A percentile compares a stretch with the other conserved stretches of the same genome.
Evolutionary conservation across 805 yeast genomes (phyloP).

Genomic region (Yarrowia yakushimensis): DNA sequence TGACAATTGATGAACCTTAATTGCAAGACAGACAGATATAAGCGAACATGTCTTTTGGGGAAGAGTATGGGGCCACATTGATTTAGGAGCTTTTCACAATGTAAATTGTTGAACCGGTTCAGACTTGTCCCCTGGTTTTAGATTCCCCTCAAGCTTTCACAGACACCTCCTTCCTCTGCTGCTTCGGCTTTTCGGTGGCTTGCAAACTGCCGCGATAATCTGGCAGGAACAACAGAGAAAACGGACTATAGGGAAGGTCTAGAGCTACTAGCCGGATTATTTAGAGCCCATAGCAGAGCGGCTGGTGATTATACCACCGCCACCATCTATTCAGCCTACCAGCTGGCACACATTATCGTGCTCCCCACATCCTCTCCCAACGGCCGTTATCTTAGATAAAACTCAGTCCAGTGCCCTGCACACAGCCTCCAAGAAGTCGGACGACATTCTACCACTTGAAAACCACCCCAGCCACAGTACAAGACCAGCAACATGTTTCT

Average conservation of each 20-base stretch:
- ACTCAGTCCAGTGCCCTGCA: background rate
- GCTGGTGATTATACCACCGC: background rate
- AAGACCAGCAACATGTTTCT: background rate
- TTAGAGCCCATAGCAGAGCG: background rate
- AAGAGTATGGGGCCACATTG: too few species aligned
- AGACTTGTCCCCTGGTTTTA: background rate
- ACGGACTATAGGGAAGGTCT: background rate
- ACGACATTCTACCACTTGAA: background rate
- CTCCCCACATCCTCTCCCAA: background rate
- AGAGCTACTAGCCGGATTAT: background rate
- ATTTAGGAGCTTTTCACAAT: too few species aligned
- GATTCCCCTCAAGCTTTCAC: background rate
- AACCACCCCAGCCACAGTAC: background rate
- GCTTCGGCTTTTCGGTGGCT: background rate
- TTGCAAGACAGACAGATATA: background rate
- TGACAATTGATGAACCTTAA: background rate
- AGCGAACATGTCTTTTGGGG: background rate
- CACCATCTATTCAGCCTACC: too few species aligned
- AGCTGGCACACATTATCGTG: background rate
- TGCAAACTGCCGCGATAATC: background rate
- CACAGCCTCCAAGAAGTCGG: slow-evolving; percentile 3
- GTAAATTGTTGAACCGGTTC: background rate
- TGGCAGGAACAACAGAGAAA: background rate
- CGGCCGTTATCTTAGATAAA: slow-evolving; percentile 9
- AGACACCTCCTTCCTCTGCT: background rate